Base-by-base conservation (phyloP, 331 rosid species). In the Stylosanthes scabra region DNA sequence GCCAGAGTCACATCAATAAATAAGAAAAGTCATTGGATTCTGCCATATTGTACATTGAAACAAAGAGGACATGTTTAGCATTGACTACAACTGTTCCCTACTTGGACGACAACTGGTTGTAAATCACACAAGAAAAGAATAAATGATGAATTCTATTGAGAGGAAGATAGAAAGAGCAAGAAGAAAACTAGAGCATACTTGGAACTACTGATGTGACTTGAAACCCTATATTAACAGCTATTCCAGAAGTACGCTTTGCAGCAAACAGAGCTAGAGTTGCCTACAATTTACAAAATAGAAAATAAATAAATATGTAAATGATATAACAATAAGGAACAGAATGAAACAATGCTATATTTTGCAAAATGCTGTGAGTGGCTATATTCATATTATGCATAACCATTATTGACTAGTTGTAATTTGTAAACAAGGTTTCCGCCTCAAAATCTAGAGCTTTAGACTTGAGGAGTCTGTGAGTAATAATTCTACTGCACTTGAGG, bases 201-300 rank as follows among this genome's bases (percentile, higher is more conserved):
- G 96, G 98, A 77, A 92, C 96, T 65, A 90, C 9, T 57, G 96
- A 86, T 45, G 94, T 92, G 68, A 77, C 92, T 74, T 92, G 96
- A 81, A 92, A 92, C 39, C 96, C 98, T 75, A 90, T 78, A 81
- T 92, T 92, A 77, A 92, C 92, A 72, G 74, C 98, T 78, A 92
- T 92, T 42, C 98, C 96, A 59, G 98, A 90, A 59, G 88, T 88
- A 75, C 84, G 81, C 77, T 83, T 83, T 0, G 96, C 98, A 51
- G 98, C 92, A 68, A 85, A 88, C 68, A 92, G 82, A 67, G 97
- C 91, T 78, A 92, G 84, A 78, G 84, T 86, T 52, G 92, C 97
- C 97, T 92, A 54, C 72, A 83, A 39, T 81, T 77, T 78, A 25
- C 63, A 73, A 75, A 74, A 56, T 59, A 86, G 31, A 83, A n/a